phyloP scores from a whole-genome alignment of 2,329 filamentous ascomycete species.

The Aspergillus brunneoviolaceus region DNA sequence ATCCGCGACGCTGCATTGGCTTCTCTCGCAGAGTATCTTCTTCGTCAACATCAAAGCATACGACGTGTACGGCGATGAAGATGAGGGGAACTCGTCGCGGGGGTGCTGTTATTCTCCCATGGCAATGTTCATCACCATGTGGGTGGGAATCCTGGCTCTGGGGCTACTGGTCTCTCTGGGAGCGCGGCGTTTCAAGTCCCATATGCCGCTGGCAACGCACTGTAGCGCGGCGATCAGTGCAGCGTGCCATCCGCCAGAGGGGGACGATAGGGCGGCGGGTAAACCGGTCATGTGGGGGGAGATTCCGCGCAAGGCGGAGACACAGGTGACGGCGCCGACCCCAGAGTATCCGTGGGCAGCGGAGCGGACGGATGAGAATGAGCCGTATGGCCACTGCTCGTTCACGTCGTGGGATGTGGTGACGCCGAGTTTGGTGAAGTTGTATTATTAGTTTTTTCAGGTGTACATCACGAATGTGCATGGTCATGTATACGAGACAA shows the following conservation, averaged over 20 bases:
- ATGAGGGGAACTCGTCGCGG: neutral
- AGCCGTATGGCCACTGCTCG: neutral
- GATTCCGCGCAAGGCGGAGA: neutral
- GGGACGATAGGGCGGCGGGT: constrained; percentile 17
- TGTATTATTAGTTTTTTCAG: neutral
- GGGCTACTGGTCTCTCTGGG: constrained; percentile 11
- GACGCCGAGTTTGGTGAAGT: neutral
- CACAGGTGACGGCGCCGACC: neutral
- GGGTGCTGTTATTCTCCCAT: constrained; percentile 5
- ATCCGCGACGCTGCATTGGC: constrained; percentile 45
- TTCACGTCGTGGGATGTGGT: neutral
- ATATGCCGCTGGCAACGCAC: constrained; percentile 29
- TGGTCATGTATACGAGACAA: too few relatives aligned
- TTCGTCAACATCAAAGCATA: constrained; percentile 9
- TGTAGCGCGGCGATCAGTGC: constrained; percentile 37
- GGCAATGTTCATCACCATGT: constrained; percentile 3
- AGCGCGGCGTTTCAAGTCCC: constrained; percentile 17
- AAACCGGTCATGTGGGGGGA: constrained; percentile 31
- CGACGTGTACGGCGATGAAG: neutral
- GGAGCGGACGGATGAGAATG: neutral
- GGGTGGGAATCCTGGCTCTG: neutral
- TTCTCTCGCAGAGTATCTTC: constrained; percentile 49
- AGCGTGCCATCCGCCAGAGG: constrained; percentile 27
- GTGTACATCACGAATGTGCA: neutral
- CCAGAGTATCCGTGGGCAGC: neutral